Evolutionary conservation across 106 monocot species (phyloP).

Genomic region (Posidonia australis): DNA sequence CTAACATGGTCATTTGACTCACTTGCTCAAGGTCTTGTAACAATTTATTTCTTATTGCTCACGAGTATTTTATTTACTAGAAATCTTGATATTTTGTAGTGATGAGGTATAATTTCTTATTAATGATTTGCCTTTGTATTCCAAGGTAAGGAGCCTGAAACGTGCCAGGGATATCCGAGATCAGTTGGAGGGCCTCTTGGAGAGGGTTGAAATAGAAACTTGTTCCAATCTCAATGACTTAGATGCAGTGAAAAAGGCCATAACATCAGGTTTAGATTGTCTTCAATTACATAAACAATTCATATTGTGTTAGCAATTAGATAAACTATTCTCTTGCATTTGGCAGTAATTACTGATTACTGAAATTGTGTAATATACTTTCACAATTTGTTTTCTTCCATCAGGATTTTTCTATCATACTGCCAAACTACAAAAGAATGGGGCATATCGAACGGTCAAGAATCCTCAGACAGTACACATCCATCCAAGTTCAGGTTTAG

Average conservation of each 20-base stretch:
- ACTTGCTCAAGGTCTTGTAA: no score
- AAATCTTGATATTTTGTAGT: not conserved
- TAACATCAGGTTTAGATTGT: slow-evolving; percentile 54
- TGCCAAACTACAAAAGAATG: slow-evolving; percentile 69
- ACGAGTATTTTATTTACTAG: not conserved
- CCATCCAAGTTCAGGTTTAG: slow-evolving; percentile 92
- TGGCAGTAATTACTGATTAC: not conserved
- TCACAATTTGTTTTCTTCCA: not conserved
- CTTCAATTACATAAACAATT: not conserved
- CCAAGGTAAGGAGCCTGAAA: slow-evolving; percentile 90
- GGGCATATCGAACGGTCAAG: slow-evolving; percentile 71
- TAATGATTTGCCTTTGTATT: slow-evolving; percentile 1
- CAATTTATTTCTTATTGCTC: no score
- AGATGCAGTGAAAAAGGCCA: slow-evolving; percentile 80
- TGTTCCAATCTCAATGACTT: slow-evolving; percentile 48
- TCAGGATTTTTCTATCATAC: slow-evolving; percentile 87
- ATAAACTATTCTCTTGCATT: not conserved
- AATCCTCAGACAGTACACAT: slow-evolving; percentile 91
- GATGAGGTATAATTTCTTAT: not conserved
- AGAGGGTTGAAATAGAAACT: slow-evolving; percentile 86
- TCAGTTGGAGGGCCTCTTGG: slow-evolving; percentile 84
- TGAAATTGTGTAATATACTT: no score
- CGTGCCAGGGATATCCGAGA: slow-evolving; percentile 80
- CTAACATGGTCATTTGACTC: no score
- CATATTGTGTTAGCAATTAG: no score